These are phyloP conservation scores for Nyssa sinensis DNA, from an alignment of 148 eudicot species.

Conservation along the genomic window DNA sequence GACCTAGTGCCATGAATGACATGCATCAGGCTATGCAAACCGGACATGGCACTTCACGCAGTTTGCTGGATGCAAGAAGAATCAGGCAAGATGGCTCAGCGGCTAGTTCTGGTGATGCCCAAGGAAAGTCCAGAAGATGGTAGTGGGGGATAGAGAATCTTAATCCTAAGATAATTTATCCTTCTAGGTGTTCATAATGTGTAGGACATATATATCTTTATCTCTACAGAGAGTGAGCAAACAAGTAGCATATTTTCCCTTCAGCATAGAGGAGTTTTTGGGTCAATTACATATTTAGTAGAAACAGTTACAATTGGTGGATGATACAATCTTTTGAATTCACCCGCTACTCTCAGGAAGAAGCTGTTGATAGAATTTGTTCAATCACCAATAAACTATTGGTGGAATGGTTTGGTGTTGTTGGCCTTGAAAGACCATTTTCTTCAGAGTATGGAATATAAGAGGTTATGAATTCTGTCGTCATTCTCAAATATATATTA, in stretches of 20 bases:
- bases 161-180: background rate
- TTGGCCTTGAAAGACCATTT: too few species aligned
- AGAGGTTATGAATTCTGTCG: too few species aligned
- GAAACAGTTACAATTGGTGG: background rate
- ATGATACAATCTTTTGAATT: background rate
- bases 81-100: conserved; percentile 41
- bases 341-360: too few species aligned
- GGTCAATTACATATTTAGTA: background rate
- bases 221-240: background rate
- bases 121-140: conserved; percentile 1
- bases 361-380: too few species aligned
- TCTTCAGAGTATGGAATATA: too few species aligned
- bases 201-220: background rate
- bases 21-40: conserved; percentile 36
- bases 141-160: conserved; percentile 10
- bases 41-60: conserved; percentile 31
- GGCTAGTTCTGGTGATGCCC: conserved; percentile 24
- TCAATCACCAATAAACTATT: too few species aligned
- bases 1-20: conserved; percentile 34
- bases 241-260: background rate
- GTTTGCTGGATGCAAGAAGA: conserved; percentile 33
- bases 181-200: background rate
- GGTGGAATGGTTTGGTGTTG: too few species aligned
- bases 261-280: background rate
- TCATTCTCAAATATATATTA: too few species aligned